phyloP scores from a whole-genome alignment of 306 rosid species.

The Boehmeria nivea region DNA sequence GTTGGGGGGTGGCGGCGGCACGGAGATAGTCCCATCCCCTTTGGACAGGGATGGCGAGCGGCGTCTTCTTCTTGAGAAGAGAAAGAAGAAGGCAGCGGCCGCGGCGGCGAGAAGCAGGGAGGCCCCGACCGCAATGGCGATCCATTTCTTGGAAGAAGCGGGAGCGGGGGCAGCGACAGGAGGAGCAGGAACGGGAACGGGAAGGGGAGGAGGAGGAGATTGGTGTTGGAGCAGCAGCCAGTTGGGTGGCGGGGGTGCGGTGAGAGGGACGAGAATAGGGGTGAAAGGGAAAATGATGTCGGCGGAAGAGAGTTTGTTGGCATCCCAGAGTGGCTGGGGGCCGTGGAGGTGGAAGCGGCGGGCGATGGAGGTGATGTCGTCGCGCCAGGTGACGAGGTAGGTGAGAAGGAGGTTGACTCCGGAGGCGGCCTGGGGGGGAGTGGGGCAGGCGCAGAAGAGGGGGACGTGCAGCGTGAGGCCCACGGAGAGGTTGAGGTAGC shows the following conservation, averaged over 20 bases:
- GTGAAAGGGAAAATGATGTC: conserved; percentile 36
- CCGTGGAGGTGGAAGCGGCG: conserved; percentile 32
- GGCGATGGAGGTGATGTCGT: conserved; percentile 25
- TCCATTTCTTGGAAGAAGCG: no score
- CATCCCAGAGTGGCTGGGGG: conserved; percentile 23
- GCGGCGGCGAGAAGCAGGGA: no score
- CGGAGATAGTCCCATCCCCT: no score
- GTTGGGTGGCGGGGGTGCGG: not conserved
- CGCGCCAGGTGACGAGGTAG: conserved; percentile 30
- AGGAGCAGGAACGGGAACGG: no score
- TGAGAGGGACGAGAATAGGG: conserved; percentile 46
- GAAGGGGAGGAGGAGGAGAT: conserved; percentile 21
- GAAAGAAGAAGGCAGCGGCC: no score
- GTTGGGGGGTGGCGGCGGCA: no score
- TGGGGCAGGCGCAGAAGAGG: conserved; percentile 68
- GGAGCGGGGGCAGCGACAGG: no score
- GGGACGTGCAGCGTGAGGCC: conserved; percentile 34
- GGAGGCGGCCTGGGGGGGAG: conserved; percentile 27
- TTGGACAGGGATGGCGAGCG: no score
- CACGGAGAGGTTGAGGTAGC: not conserved
- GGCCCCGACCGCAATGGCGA: no score
- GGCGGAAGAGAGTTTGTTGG: conserved; percentile 26
- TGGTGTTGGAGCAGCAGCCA: not conserved
- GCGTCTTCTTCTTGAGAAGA: no score
- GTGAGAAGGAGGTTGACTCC: conserved; percentile 49